phyloP scores from a whole-genome alignment of 345 rosid genomes.

The Eutrema heterophyllum region DNA sequence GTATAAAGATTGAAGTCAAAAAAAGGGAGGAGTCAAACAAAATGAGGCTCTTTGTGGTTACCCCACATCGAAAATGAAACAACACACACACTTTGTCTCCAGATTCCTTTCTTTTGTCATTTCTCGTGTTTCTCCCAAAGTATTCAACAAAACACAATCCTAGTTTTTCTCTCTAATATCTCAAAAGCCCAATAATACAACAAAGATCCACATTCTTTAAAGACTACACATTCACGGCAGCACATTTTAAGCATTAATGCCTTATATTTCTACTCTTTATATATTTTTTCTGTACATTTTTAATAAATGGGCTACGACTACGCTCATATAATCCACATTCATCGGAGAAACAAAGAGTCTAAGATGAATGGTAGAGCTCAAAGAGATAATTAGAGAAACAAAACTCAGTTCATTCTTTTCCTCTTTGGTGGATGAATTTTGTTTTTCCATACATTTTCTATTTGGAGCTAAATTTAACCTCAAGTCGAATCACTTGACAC shows the following conservation, averaged over 20 bases:
- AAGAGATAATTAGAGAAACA: neutral
- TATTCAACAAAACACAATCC: slow-evolving; percentile 29
- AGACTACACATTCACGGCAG: neutral
- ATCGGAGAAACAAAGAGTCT: neutral
- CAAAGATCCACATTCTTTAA: neutral
- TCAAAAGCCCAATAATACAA: neutral
- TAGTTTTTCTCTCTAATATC: neutral
- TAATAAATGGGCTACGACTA: too few species aligned
- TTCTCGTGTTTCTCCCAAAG: slow-evolving; percentile 33
- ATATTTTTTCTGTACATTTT: too few species aligned
- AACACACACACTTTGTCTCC: slow-evolving; percentile 57
- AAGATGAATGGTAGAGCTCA: neutral
- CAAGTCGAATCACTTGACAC: slow-evolving; percentile 17
- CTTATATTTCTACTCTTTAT: too few species aligned
- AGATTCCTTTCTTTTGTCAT: slow-evolving; percentile 48
- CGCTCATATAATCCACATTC: neutral
- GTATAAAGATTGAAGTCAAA: slow-evolving; percentile 48
- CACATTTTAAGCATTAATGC: too few species aligned
- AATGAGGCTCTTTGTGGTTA: slow-evolving; percentile 29
- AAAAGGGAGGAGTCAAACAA: slow-evolving; percentile 46
- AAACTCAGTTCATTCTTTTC: neutral
- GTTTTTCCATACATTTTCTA: neutral
- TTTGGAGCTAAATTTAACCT: neutral
- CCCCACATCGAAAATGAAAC: slow-evolving; percentile 78
- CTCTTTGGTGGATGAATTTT: neutral